Evolutionary conservation across 2,329 filamentous ascomycete species (phyloP).

Genomic region (Huntiella decipiens): DNA sequence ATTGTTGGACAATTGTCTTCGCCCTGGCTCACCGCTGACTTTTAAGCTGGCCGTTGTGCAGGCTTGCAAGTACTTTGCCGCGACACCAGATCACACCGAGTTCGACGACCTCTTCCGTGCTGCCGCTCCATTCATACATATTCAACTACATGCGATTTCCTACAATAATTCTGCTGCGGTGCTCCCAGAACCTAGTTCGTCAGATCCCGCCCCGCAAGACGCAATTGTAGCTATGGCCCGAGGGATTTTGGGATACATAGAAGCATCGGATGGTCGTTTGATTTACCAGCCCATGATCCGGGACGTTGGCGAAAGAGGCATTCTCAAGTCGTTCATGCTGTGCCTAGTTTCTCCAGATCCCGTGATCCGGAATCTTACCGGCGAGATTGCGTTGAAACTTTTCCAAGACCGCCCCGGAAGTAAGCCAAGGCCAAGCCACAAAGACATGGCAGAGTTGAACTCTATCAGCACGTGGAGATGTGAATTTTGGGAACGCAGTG

Average conservation of each 20-base stretch:
- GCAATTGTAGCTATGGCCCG: slow-evolving; percentile 26
- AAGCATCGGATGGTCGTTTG: slow-evolving; percentile 23
- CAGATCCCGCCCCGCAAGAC: slow-evolving; percentile 9
- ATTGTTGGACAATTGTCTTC: slow-evolving; percentile 37
- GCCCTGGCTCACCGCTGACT: slow-evolving; percentile 33
- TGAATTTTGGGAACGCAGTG: slow-evolving; percentile 29
- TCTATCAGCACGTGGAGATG: slow-evolving; percentile 21
- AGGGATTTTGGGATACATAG: slow-evolving; percentile 37
- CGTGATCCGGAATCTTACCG: slow-evolving; percentile 28
- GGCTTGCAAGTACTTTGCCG: slow-evolving; percentile 43
- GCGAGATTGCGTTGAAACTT: slow-evolving; percentile 28
- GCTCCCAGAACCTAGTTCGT: slow-evolving; percentile 4
- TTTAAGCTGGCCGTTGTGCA: slow-evolving; percentile 46
- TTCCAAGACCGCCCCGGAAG: slow-evolving; percentile 21
- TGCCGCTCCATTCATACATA: slow-evolving; percentile 36
- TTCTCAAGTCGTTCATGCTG: slow-evolving; percentile 25
- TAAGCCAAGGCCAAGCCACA: slow-evolving; percentile 17
- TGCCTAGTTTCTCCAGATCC: slow-evolving; percentile 34
- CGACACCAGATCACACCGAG: slow-evolving; percentile 26
- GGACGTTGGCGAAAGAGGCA: slow-evolving; percentile 5
- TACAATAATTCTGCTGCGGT: slow-evolving; percentile 4
- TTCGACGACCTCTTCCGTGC: slow-evolving; percentile 37
- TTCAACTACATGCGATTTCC: slow-evolving; percentile 29
- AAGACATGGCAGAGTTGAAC: slow-evolving; percentile 18
- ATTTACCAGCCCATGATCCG: slow-evolving; percentile 14